A percentile compares a stretch with the other conserved stretches of the same genome.
Conservation (phyloP, 805 yeast species). For the Isabelozyma heimii region DNA sequence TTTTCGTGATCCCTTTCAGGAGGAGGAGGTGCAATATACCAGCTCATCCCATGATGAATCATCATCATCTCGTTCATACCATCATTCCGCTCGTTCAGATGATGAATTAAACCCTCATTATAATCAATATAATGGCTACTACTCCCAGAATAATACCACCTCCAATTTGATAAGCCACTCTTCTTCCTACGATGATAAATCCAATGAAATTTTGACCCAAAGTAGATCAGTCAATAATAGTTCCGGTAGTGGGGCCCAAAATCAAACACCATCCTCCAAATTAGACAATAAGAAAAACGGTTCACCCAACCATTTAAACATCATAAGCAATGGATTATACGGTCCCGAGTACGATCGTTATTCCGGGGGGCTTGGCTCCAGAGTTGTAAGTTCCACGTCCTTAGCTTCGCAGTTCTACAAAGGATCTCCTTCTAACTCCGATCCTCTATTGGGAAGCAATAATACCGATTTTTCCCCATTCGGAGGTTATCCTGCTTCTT, state of each 20-base stretch:
- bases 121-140: slow-evolving; percentile 39
- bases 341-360: slow-evolving; percentile 66
- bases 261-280: slow-evolving; percentile 19
- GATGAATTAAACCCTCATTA: slow-evolving; percentile 12
- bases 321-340: slow-evolving; percentile 5
- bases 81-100: neutral
- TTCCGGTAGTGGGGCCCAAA: neutral
- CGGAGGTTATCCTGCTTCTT: slow-evolving; percentile 94
- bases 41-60: neutral
- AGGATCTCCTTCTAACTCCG: neutral
- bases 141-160: slow-evolving; percentile 38
- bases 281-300: neutral
- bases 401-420: slow-evolving; percentile 16
- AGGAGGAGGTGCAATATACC: neutral
- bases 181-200: neutral
- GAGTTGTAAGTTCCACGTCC: slow-evolving; percentile 53
- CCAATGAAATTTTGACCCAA: neutral
- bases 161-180: slow-evolving; percentile 27
- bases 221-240: neutral
- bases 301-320: neutral
- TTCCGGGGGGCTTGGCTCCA: slow-evolving; percentile 59
- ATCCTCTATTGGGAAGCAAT: slow-evolving; percentile 40
- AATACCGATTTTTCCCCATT: slow-evolving; percentile 77
- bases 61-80: neutral
- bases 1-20: slow-evolving; percentile 1